Evolutionary conservation across 139 green algal species (phyloP).

Genomic region (Coelastrella sp.): DNA sequence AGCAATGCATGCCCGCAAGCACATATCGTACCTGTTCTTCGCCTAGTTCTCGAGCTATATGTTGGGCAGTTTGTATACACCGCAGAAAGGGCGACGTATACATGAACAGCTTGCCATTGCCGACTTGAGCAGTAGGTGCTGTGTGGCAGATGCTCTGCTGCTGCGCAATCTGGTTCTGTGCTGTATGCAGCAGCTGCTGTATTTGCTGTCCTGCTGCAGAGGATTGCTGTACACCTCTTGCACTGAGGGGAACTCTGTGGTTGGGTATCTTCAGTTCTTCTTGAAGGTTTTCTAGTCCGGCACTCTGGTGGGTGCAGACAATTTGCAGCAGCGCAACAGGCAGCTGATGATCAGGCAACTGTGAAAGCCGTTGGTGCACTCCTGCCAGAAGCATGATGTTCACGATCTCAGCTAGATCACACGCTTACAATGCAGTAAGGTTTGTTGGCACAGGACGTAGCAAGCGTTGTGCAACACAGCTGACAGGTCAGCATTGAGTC

Average conservation of each 20-base stretch:
- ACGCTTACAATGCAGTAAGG: not conserved
- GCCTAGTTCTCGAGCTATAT: not conserved
- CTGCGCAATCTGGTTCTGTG: constrained; percentile 14
- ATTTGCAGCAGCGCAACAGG: not conserved
- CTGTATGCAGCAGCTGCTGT: constrained; percentile 11
- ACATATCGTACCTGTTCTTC: constrained; percentile 21
- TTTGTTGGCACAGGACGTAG: not conserved
- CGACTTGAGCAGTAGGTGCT: not conserved
- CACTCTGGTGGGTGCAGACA: not conserved
- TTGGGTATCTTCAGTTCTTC: constrained; percentile 42
- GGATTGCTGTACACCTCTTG: constrained; percentile 14
- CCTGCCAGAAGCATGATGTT: not conserved
- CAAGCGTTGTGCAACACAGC: too few relatives aligned
- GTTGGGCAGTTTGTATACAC: constrained; percentile 45
- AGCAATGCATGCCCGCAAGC: too few relatives aligned
- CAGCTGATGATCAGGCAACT: not conserved
- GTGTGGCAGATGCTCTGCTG: constrained; percentile 22
- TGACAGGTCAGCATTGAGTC: too few relatives aligned
- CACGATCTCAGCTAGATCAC: not conserved
- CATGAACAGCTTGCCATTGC: constrained; percentile 39
- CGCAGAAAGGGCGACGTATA: constrained; percentile 45
- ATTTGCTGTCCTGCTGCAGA: constrained; percentile 16
- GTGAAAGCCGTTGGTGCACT: not conserved
- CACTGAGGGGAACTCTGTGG: constrained; percentile 33
- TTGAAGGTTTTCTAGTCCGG: constrained; percentile 36